Conservation (phyloP, 2,329 filamentous ascomycete species). For the Penicillium sclerotiorum region DNA sequence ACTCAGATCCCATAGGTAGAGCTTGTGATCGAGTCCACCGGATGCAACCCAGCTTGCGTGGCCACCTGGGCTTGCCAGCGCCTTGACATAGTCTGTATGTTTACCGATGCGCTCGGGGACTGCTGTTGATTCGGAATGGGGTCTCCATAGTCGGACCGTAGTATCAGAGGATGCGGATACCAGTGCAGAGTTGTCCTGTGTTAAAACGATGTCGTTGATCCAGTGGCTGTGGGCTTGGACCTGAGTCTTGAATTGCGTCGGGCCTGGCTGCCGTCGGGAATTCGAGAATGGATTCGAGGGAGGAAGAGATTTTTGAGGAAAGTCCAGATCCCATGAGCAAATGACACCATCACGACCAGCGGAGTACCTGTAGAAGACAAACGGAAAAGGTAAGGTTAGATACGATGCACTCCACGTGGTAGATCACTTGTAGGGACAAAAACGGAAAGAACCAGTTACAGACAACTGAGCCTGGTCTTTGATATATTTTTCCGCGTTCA, state of each 20-base stretch:
- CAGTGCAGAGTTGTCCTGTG: conserved; percentile 74
- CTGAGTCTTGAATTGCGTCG: conserved; percentile 62
- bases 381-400: conserved; percentile 23
- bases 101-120: conserved; percentile 81
- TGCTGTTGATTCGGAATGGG: conserved; percentile 63
- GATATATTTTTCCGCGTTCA: not conserved
- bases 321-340: conserved; percentile 83
- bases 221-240: conserved; percentile 88
- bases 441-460: too few species aligned
- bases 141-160: conserved; percentile 90
- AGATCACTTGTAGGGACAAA: too few species aligned
- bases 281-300: conserved; percentile 25
- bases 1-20: conserved; percentile 90
- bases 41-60: conserved; percentile 86
- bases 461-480: not conserved
- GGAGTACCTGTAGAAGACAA: conserved; percentile 73
- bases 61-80: conserved; percentile 74
- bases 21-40: conserved; percentile 87
- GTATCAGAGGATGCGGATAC: conserved; percentile 93
- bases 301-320: conserved; percentile 37
- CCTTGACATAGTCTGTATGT: conserved; percentile 96
- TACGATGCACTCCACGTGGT: conserved; percentile 17
- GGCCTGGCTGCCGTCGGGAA: conserved; percentile 31
- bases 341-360: conserved; percentile 93
- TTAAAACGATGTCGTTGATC: conserved; percentile 90